Evolutionary conservation across 257 asterid species (phyloP).

Genomic region (Solanum habrochaites): DNA sequence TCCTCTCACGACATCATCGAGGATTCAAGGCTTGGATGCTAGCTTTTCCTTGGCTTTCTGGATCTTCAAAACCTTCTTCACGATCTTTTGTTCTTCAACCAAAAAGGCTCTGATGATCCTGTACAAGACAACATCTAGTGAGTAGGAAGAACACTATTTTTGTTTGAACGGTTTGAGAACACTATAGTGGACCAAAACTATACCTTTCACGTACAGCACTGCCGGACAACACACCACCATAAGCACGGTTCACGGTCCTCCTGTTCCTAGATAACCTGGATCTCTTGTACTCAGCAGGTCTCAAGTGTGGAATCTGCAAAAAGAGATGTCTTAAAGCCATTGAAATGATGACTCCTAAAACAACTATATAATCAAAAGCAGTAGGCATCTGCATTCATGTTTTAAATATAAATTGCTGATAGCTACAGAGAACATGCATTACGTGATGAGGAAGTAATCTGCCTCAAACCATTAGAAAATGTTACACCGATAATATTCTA

Average conservation of each 20-base stretch:
- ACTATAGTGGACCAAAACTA: background rate
- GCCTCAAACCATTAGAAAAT: background rate
- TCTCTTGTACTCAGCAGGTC: conserved; percentile 74
- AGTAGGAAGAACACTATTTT: background rate
- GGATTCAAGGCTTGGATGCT: conserved; percentile 28
- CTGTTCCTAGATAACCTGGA: conserved; percentile 60
- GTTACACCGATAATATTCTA: background rate
- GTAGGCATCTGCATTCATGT: too few relatives aligned
- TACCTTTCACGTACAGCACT: conserved; percentile 75
- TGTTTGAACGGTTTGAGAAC: background rate
- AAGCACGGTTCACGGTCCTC: conserved; percentile 71
- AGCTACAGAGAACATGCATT: background rate
- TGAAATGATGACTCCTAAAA: background rate
- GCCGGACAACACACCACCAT: conserved; percentile 73
- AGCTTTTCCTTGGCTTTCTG: conserved; percentile 67
- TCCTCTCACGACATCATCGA: background rate
- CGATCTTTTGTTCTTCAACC: conserved; percentile 69
- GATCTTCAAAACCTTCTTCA: conserved; percentile 80
- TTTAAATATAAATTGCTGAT: background rate
- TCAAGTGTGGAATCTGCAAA: conserved; percentile 67
- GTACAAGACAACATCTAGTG: background rate
- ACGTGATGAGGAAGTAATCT: background rate
- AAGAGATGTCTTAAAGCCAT: background rate
- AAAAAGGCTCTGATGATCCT: conserved; percentile 79
- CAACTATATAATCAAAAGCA: background rate